Evolutionary conservation across 2,329 filamentous ascomycete genomes (phyloP).

Genomic region (Sporothrix euskadiensis): DNA sequence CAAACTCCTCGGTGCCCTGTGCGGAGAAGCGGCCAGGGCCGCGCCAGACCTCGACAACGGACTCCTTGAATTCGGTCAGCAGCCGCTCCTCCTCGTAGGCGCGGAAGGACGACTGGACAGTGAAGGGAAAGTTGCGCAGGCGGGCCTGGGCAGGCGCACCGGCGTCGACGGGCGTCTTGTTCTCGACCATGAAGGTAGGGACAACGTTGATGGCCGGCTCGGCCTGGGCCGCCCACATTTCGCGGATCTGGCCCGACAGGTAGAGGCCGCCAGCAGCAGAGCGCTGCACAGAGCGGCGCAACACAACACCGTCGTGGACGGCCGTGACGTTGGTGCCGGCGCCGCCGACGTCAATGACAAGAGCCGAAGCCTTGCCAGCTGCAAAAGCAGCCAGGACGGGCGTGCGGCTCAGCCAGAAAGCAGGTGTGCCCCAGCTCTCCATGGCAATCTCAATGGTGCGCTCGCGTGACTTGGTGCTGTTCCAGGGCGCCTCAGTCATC

Average conservation of each 20-base stretch:
- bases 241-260: slow-evolving; percentile 83
- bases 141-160: slow-evolving; percentile 74
- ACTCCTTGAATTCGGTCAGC: slow-evolving; percentile 95
- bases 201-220: slow-evolving; percentile 61
- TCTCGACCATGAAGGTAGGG: slow-evolving; percentile 84
- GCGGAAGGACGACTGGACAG: slow-evolving; percentile 70
- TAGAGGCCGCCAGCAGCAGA: slow-evolving; percentile 86
- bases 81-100: slow-evolving; percentile 88
- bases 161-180: slow-evolving; percentile 86
- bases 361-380: slow-evolving; percentile 85
- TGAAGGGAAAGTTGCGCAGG: slow-evolving; percentile 66
- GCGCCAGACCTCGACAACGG: slow-evolving; percentile 89
- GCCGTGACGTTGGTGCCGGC: slow-evolving; percentile 86
- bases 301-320: slow-evolving; percentile 89
- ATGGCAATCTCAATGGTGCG: slow-evolving; percentile 95
- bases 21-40: slow-evolving; percentile 68
- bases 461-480: slow-evolving; percentile 80
- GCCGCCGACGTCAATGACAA: slow-evolving; percentile 90
- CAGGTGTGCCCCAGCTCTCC: slow-evolving; percentile 93
- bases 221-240: slow-evolving; percentile 63
- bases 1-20: slow-evolving; percentile 74
- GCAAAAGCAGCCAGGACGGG: slow-evolving; percentile 90
- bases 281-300: slow-evolving; percentile 85
- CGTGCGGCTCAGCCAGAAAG: slow-evolving; percentile 88
- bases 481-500: slow-evolving; percentile 95